Conservation (phyloP, 192 early-diverging fungal species). For the Haplosporangium gracile region DNA sequence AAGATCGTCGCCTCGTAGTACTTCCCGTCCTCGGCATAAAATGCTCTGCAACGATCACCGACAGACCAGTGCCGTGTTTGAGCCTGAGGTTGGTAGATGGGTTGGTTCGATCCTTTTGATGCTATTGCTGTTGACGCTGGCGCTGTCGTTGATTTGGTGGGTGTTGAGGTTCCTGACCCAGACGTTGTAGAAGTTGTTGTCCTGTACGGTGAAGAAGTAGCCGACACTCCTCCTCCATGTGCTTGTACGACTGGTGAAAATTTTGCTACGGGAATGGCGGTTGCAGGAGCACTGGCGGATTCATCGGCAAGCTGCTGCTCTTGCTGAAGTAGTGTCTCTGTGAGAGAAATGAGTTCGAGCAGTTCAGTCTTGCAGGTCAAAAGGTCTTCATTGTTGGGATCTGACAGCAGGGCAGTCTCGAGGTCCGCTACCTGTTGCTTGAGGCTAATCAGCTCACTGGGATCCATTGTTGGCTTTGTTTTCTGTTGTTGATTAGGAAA, state of each 20-base stretch:
- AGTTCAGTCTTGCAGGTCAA: conserved; percentile 74
- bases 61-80: conserved; percentile 57
- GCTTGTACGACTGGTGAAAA: not conserved
- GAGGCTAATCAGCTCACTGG: conserved; percentile 68
- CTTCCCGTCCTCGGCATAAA: conserved; percentile 75
- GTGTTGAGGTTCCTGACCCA: not conserved
- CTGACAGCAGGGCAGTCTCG: conserved; percentile 73
- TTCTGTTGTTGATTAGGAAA: not conserved
- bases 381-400: conserved; percentile 79
- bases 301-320: conserved; percentile 17
- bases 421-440: conserved; percentile 80
- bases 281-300: not conserved
- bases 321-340: conserved; percentile 58
- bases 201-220: not conserved
- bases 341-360: conserved; percentile 76
- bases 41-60: conserved; percentile 74
- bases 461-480: conserved; percentile 48
- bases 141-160: not conserved
- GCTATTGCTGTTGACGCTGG: not conserved
- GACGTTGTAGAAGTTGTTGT: conserved; percentile 4
- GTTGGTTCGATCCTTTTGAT: conserved; percentile 17
- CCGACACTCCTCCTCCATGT: not conserved
- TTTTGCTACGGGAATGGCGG: not conserved
- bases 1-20: conserved; percentile 73
- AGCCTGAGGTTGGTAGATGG: conserved; percentile 33